phyloP scores from a whole-genome alignment of 208 protist species.

The Leishmania aethiopica region DNA sequence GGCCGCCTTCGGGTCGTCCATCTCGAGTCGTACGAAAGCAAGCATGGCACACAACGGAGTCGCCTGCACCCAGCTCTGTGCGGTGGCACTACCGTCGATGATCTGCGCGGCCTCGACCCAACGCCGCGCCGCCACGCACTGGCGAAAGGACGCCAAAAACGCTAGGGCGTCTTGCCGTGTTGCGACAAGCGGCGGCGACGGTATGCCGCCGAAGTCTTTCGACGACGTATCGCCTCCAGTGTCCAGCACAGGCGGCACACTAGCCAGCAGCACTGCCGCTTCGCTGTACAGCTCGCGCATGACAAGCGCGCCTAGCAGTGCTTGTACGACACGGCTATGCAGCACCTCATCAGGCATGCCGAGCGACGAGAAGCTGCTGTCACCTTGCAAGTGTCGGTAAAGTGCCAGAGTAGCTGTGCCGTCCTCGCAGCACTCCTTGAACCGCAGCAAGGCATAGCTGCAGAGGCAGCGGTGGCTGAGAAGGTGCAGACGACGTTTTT shows the following conservation, averaged over 20 bases:
- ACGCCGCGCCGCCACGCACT: conserved; percentile 30
- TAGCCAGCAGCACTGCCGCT: conserved; percentile 25
- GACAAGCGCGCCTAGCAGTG: conserved; percentile 39
- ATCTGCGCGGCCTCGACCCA: conserved; percentile 39
- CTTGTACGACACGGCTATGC: conserved; percentile 3
- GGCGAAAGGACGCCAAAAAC: conserved; percentile 44
- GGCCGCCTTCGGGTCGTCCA: conserved; percentile 48
- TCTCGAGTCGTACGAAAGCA: conserved; percentile 61
- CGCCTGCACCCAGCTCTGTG: conserved; percentile 6
- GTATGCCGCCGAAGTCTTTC: background rate
- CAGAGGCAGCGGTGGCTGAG: conserved; percentile 53
- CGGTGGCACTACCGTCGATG: conserved; percentile 1
- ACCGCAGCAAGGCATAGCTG: conserved; percentile 72
- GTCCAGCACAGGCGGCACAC: background rate
- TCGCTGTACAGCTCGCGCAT: conserved; percentile 63
- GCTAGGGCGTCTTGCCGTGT: conserved; percentile 7
- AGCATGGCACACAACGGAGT: conserved; percentile 68
- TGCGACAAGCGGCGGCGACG: background rate
- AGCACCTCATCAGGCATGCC: background rate
- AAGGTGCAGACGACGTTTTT: conserved; percentile 9
- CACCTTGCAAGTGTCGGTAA: background rate
- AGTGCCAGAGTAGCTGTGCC: conserved; percentile 31
- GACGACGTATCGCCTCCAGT: background rate
- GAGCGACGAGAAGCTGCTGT: background rate
- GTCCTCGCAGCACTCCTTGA: conserved; percentile 75